Evolutionary conservation across 345 rosid genomes (phyloP).

Genomic region (Anastatica hierochuntica): DNA sequence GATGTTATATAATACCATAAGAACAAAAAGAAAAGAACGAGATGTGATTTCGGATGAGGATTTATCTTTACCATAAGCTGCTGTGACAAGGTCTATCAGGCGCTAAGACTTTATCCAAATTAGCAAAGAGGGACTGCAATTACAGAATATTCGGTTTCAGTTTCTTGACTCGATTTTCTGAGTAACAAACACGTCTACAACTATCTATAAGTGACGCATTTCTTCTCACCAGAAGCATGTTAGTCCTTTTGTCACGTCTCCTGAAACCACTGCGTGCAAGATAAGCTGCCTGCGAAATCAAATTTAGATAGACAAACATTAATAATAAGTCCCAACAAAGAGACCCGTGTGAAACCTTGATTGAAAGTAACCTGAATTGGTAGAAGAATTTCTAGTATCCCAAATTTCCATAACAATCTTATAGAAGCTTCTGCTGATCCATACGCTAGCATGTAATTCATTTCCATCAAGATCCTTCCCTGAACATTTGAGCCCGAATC

Average conservation of each 20-base stretch:
- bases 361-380: slow-evolving; percentile 59
- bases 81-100: slow-evolving; percentile 88
- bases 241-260: slow-evolving; percentile 86
- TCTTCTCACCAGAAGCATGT: slow-evolving; percentile 74
- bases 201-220: not conserved
- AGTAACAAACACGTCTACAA: not conserved
- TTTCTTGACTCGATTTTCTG: not conserved
- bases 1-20: not conserved
- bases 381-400: slow-evolving; percentile 73
- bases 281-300: slow-evolving; percentile 62
- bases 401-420: slow-evolving; percentile 86
- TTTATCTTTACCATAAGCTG: slow-evolving; percentile 67
- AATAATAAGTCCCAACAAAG: not conserved
- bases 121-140: slow-evolving; percentile 73
- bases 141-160: slow-evolving; percentile 14
- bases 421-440: slow-evolving; percentile 96
- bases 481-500: slow-evolving; percentile 22
- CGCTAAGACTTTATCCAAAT: slow-evolving; percentile 70
- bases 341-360: slow-evolving; percentile 1
- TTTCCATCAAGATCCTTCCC: slow-evolving; percentile 88
- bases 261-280: slow-evolving; percentile 54
- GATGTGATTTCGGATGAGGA: not conserved
- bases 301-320: slow-evolving; percentile 14
- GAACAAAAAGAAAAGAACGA: not conserved
- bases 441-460: slow-evolving; percentile 95